A percentile compares a stretch with the other conserved stretches of the same genome.
These are phyloP conservation scores for Chlamydomonas schloesseri DNA, from an alignment of 139 green algal genomes.

Conservation along the genomic window DNA sequence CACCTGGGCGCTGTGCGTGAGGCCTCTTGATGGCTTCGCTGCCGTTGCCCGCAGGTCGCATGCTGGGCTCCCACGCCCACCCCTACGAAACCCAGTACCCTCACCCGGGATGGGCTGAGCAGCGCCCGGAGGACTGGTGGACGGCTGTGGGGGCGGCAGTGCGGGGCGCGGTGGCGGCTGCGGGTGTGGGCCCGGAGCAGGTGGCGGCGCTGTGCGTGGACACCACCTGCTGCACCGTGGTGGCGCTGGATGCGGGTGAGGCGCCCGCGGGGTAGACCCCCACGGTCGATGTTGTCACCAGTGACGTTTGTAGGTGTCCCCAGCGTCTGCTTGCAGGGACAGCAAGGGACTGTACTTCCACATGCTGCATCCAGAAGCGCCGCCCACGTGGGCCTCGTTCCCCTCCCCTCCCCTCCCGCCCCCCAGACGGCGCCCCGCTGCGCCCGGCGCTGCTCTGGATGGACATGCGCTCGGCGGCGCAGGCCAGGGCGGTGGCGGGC, in stretches of 20 bases:
- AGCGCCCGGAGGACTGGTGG: conserved; percentile 82
- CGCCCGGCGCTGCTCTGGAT: conserved; percentile 85
- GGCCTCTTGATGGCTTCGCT: too few species aligned
- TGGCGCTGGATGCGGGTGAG: conserved; percentile 70
- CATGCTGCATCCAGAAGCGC: too few species aligned
- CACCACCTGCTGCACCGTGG: conserved; percentile 90
- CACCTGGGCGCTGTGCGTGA: too few species aligned
- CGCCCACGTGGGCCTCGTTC: too few species aligned
- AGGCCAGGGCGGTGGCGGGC: conserved; percentile 73
- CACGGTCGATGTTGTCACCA: too few species aligned
- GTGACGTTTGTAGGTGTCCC: too few species aligned
- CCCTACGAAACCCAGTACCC: conserved; percentile 51
- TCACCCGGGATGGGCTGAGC: conserved; percentile 78
- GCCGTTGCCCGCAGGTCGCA: conserved; percentile 50
- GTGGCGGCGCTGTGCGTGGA: conserved; percentile 77
- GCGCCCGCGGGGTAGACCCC: too few species aligned
- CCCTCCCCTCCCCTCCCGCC: not conserved
- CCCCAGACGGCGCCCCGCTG: conserved; percentile 59
- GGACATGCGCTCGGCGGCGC: conserved; percentile 78
- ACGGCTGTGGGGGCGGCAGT: conserved; percentile 67
- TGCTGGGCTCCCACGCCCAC: conserved; percentile 47
- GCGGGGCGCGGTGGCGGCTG: conserved; percentile 48
- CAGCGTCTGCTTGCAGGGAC: too few species aligned
- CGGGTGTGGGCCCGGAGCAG: conserved; percentile 29
- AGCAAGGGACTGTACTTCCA: too few species aligned